Evolutionary conservation across 1,284 basidiomycete genomes (phyloP), one percentile per base, ranked within the genome.

Genomic region (Kwoniella shivajii): DNA sequence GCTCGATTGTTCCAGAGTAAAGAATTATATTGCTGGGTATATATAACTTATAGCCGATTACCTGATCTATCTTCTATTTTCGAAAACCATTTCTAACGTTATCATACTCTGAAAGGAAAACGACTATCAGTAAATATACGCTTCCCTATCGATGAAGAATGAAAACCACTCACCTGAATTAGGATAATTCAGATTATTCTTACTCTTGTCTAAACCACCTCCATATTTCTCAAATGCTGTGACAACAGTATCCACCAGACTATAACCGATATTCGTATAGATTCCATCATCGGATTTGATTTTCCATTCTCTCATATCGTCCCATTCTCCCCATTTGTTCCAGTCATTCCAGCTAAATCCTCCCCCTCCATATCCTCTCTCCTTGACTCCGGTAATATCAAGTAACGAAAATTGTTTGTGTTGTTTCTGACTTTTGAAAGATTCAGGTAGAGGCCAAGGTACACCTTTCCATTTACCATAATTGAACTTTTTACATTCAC

Each of bases 101-200:
- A 18, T 54, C 52, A 30, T 54, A 54, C 18, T 46, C 52, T 54
- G 18, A 5, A 6, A 18, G 33, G 31, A 22, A n/a, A n/a, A 30
- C 22, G 31, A 18, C 20, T 22, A 29, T n/a, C 4, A 10, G 10
- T 22, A 5, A 24, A 10, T 16, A 22, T 14, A 20, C 9, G 39
- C 11, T n/a, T n/a, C n/a, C n/a, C n/a, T n/a, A n/a, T n/a, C n/a
- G n/a, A n/a, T n/a, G n/a, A n/a, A n/a, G n/a, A n/a, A n/a, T n/a
- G n/a, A n/a, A n/a, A n/a, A n/a, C n/a, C 33, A 56, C 54, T 24
- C 16, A 50, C 54, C 39, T 14, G 54, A 56, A 22, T 43, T 36
- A 22, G 55, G 55, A 30, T 50, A 57, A 33, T 38, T 30, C 33
- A 58, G 31, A 14, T 39, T 54, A 33, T 58, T 58, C n/a, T 50